phyloP scores from a whole-genome alignment of 306 rosid species.

The Vachellia pachyceras region DNA sequence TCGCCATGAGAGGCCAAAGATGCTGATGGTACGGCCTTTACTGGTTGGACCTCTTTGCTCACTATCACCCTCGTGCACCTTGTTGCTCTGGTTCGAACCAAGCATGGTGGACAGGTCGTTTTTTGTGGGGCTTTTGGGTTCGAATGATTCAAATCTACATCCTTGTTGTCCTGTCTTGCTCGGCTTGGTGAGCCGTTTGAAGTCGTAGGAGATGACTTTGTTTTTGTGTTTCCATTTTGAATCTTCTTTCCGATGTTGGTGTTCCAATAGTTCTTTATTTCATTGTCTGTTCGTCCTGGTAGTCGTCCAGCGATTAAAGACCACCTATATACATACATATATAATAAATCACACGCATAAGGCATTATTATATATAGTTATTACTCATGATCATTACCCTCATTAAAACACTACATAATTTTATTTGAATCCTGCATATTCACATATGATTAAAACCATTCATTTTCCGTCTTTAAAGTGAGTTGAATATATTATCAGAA shows the following conservation, averaged over 20 bases:
- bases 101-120: slow-evolving; percentile 1
- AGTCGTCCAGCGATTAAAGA: slow-evolving; percentile 67
- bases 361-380: too few relatives aligned
- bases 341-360: too few relatives aligned
- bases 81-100: slow-evolving; percentile 60
- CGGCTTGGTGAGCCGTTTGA: not conserved
- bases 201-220: not conserved
- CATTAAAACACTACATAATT: too few relatives aligned
- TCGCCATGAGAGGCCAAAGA: not conserved
- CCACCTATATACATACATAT: slow-evolving; percentile 45
- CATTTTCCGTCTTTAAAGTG: too few relatives aligned
- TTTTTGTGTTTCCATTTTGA: slow-evolving; percentile 30
- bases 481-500: too few relatives aligned
- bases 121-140: not conserved
- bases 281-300: slow-evolving; percentile 76
- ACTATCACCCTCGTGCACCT: slow-evolving; percentile 55
- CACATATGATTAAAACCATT: too few relatives aligned
- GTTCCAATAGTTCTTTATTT: slow-evolving; percentile 68
- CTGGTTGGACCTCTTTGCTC: slow-evolving; percentile 2
- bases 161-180: not conserved
- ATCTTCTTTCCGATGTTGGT: slow-evolving; percentile 62
- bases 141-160: not conserved
- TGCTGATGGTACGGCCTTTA: not conserved
- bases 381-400: too few relatives aligned
- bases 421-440: too few relatives aligned